Conservation (phyloP, 495 filamentous ascomycete genomes). For the Lentithecium fluviatile region DNA sequence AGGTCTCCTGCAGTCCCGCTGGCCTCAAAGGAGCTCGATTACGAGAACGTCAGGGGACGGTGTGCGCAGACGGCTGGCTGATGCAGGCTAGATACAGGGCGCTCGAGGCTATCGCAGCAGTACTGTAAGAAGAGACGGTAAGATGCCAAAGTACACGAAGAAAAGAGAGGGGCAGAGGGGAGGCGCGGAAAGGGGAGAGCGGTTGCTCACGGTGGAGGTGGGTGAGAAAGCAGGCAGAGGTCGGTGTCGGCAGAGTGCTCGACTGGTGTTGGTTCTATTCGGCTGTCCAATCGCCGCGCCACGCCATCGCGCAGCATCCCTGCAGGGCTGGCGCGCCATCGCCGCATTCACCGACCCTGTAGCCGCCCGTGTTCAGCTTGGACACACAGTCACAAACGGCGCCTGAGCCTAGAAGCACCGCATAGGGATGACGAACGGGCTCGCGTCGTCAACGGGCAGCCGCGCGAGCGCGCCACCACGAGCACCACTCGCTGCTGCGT, state of each 20-base stretch:
- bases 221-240: constrained; percentile 9
- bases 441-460: no score
- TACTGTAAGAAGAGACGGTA: constrained; percentile 28
- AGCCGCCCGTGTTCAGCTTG: no score
- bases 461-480: no score
- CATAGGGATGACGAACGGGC: no score
- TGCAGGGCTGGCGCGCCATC: no score
- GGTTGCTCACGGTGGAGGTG: constrained; percentile 11
- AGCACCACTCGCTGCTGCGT: no score
- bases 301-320: no score
- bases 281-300: not conserved
- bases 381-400: no score
- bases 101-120: constrained; percentile 2
- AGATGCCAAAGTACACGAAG: constrained; percentile 35
- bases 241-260: not conserved
- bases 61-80: constrained; percentile 1
- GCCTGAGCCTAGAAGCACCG: no score
- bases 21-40: constrained; percentile 74
- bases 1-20: constrained; percentile 89
- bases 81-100: not conserved
- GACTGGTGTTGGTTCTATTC: not conserved
- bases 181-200: constrained; percentile 8
- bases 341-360: no score
- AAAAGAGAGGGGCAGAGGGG: constrained; percentile 19
- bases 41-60: constrained; percentile 22